Evolutionary conservation across 1,139 yeast species (phyloP), one percentile per base, ranked within the genome.

Genomic region (Kodamaea arcana): DNA sequence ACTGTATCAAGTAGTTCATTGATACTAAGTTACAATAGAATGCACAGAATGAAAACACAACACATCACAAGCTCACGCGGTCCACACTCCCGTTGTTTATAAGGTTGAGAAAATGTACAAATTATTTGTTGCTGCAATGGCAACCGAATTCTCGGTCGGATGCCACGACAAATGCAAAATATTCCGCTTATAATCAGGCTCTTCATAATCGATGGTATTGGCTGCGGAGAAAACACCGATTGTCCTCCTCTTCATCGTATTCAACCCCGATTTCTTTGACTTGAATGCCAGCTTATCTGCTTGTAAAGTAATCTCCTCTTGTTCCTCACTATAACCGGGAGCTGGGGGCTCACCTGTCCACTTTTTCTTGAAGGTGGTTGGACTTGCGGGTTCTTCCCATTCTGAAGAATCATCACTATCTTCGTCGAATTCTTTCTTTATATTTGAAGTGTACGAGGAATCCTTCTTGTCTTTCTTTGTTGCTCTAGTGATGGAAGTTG

Each of bases 261-360:
- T 60, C 34, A 60, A 53, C 16, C 62, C 62, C 29, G 52, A 47
- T 52, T 84, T 83, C 62, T 84, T 84, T 35, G 85, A 77, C 60
- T 88, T 90, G 69, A 92, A 90, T 22, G 97, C 97, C 37, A 92
- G 81, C 69, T 92, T 92, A 60, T 92, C 98, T n/a, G 98, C 98
- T 62, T 90, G 97, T 51, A 94, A 73, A 26, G 86, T 78, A 47
- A 92, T 83, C 46, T 69, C 75, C 59, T 86, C 88, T 45, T 77
- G 80, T 41, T 77, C 92, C 32, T 75, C 80, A 37, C 74, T 75
- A 22, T 33, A 29, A 15, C 30, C 37, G 7, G 31, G 31, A 4
- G 28, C 17, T 5, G 28, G 28, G 8, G 17, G 4, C 11, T 15
- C 15, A 25, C 28, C 15, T 4, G 15, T 10, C 28, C 28, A 25